Conservation (phyloP, 2,329 filamentous ascomycete species). For the Hypoxylon sp. region DNA sequence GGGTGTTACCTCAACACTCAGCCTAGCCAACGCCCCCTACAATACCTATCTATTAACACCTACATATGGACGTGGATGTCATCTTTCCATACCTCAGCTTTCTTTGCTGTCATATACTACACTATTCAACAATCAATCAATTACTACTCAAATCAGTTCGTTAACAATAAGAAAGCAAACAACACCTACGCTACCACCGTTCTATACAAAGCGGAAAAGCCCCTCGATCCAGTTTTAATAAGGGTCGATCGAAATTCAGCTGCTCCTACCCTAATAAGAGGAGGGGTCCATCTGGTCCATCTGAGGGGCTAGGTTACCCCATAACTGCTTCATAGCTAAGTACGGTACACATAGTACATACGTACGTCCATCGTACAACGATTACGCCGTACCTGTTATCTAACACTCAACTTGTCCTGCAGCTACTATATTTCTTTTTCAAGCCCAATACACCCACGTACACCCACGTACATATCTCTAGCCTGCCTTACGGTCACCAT, state of each 20-base stretch:
- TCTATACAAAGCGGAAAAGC: slow-evolving; percentile 7
- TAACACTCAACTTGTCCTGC: slow-evolving; percentile 6
- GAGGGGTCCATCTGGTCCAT: slow-evolving; percentile 32
- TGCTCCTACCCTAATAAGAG: slow-evolving; percentile 32
- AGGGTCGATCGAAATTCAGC: slow-evolving; percentile 43
- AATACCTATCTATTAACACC: slow-evolving; percentile 7
- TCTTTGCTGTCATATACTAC: background rate
- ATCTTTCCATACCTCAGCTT: background rate
- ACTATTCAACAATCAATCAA: background rate
- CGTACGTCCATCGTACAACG: slow-evolving; percentile 9
- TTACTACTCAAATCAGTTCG: background rate
- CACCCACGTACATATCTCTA: background rate
- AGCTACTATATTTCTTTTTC: slow-evolving; percentile 12
- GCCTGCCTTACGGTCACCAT: slow-evolving; percentile 14
- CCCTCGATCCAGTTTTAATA: slow-evolving; percentile 27
- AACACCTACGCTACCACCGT: background rate
- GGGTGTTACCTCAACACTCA: slow-evolving; percentile 37
- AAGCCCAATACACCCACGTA: slow-evolving; percentile 14
- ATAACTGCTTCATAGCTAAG: slow-evolving; percentile 4
- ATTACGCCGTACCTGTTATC: slow-evolving; percentile 19
- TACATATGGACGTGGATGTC: slow-evolving; percentile 13
- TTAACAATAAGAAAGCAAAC: slow-evolving; percentile 7
- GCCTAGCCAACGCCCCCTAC: slow-evolving; percentile 27
- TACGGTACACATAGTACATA: slow-evolving; percentile 1
- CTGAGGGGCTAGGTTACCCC: slow-evolving; percentile 22